These are phyloP conservation scores for Gyrodon lividus DNA, from an alignment of 768 basidiomycete genomes.

Conservation along the genomic window DNA sequence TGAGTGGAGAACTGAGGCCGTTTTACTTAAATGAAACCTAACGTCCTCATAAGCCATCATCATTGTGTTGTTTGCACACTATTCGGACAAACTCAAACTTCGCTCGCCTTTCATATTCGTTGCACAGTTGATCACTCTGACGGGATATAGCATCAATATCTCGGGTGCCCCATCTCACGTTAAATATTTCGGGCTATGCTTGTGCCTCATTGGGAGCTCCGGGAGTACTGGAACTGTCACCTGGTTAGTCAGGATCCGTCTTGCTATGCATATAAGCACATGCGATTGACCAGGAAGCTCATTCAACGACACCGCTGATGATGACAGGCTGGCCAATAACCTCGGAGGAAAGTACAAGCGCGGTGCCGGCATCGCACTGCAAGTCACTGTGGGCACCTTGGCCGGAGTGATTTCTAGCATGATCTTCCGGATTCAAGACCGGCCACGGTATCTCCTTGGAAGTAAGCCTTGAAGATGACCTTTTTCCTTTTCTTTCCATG, in stretches of 20 bases:
- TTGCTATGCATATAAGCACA: background rate
- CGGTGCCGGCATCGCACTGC: constrained; percentile 59
- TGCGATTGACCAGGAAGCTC: no score
- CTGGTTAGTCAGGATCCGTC: constrained; percentile 33
- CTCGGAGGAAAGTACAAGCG: no score
- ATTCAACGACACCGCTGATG: no score
- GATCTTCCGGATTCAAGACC: constrained; percentile 54
- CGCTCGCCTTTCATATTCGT: constrained; percentile 58
- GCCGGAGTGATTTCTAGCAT: constrained; percentile 61
- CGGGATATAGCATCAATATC: no score
- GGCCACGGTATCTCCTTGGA: no score
- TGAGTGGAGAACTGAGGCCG: constrained; percentile 27
- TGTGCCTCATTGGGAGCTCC: constrained; percentile 59
- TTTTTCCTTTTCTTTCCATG: no score
- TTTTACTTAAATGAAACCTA: constrained; percentile 37
- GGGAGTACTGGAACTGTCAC: no score
- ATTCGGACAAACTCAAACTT: constrained; percentile 50
- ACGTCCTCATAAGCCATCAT: constrained; percentile 45
- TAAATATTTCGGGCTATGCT: constrained; percentile 71
- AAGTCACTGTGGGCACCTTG: constrained; percentile 52
- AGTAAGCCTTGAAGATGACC: no score
- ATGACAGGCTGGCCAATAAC: no score
- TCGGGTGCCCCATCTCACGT: constrained; percentile 45
- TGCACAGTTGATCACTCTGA: constrained; percentile 46
- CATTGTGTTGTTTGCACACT: no score